Base-by-base conservation (phyloP, 805 yeast species). In the Vanderwaltozyma verrucispora region DNA sequence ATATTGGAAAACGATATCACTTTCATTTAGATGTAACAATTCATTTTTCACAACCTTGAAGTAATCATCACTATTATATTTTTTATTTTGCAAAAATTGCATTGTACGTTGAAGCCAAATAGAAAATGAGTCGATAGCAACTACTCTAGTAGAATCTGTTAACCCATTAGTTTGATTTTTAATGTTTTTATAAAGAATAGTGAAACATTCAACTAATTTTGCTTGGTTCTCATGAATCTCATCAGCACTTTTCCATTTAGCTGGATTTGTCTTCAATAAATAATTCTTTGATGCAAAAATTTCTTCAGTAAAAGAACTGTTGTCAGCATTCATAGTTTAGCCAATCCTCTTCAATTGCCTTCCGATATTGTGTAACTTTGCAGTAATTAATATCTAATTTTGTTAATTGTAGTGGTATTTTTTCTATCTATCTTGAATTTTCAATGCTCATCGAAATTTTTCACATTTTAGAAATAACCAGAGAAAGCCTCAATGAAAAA, bases 21-120 rank as follows among this genome's bases (percentile, higher is more conserved):
- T 48, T 12, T 43, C 51, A 2, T 54, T 50, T 5, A 37, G 32
- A 5, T 47, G 40, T 8, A 52, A 38, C 9, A 58, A 32, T 14
- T 50, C 33, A 1, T 40, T 40, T 16, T 31, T 33, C 4, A 55
- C 28, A 6, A 25, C 25, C 5, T 23, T 25, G 14, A 21, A 11
- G 27, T 44, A 48, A 12, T 35, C 38, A 13, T 39, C 42, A 32
- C 48, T 44, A 29, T 49, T 47, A 28, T 43, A 28, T 26, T 43
- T 45, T 28, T 45, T 40, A 37, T 44, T 45, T 36, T 43, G 17
- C 34, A 50, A 4, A 56, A 38, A 30, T 47, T 78, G 85, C 3
- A 60, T 47, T 3, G 74, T 60, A 47, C 94, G 63, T 12, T 74
- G 64, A 2, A 80, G 47, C 78, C 88, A 82, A 5, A 85, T 66